Evolutionary conservation across 1,139 yeast species (phyloP), one percentile per base, ranked within the genome.

Genomic region (Debaryomycetaceae sp.): DNA sequence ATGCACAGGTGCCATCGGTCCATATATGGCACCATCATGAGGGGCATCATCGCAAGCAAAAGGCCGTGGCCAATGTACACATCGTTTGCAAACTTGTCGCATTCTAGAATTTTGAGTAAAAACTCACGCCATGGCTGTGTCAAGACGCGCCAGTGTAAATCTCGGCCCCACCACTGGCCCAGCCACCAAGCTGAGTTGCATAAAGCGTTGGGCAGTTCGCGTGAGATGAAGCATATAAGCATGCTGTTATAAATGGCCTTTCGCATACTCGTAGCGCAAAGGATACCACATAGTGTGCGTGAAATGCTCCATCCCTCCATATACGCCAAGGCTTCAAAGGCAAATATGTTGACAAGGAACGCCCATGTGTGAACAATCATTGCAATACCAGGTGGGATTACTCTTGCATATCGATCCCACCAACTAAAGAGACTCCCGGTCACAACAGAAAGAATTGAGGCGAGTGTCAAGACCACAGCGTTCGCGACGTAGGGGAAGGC

Each of bases 151-250:
- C 73, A 66, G 1, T 86, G 82, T 23, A 77, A 53, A 2, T 70
- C 73, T n/a, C 70, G 63, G 10, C 54, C 56, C 25, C 65, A 46
- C 95, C 95, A 83, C 29, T 62, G 65, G 0, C 94, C 95, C 0
- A 83, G 70, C 95, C 95, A 85, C 94, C 95, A 85, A 0, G 87
- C 77, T 16, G 65, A 46, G 43, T 79, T 80, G 2, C 79, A 49
- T 23, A 55, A 54, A 35, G 71, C 76, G 34, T 65, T 70, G 25
- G 61, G 63, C 35, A 70, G 55, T 43, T 83, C 94, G 33, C 78
- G 59, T 1, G 87, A 64, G 12, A 81, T 46, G 4, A 70, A 40
- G 4, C 72, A 58, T 2, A 69, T 37, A 1, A 65, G 37, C 25
- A 73, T 66, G 33, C 44, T 25, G 21, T 40, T 44, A 15, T 71